Evolutionary conservation across 495 filamentous ascomycete genomes (phyloP).

Genomic region (Penicillium desertorum): DNA sequence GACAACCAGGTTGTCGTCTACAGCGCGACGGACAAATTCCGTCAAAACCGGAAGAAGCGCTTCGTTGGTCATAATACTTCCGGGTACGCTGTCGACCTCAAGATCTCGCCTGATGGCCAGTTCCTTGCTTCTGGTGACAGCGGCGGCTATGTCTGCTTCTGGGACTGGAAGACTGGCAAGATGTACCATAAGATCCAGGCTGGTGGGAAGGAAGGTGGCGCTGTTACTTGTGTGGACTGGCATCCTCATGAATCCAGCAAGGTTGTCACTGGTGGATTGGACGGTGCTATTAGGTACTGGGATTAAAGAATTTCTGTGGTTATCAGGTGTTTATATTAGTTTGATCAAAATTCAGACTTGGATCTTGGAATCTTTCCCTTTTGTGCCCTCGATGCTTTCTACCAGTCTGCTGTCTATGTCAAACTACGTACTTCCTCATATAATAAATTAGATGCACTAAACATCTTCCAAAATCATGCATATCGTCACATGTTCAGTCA

Average conservation of each 20-base stretch:
- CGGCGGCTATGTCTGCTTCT: conserved; percentile 88
- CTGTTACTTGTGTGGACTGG: conserved; percentile 83
- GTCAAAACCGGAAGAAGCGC: conserved; percentile 94
- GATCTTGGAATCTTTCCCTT: background rate
- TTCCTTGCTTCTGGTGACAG: conserved; percentile 82
- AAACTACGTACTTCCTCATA: background rate
- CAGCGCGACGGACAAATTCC: conserved; percentile 88
- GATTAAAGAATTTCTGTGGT: conserved; percentile 57
- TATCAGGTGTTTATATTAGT: background rate
- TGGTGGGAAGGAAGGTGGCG: conserved; percentile 57
- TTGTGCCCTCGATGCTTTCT: background rate
- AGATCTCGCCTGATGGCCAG: conserved; percentile 85
- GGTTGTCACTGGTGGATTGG: conserved; percentile 84
- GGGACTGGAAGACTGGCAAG: conserved; percentile 99
- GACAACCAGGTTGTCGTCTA: conserved; percentile 98
- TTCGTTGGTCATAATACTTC: conserved; percentile 95
- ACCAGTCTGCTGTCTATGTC: background rate
- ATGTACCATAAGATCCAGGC: conserved; percentile 95
- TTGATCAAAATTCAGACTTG: conserved; percentile 6
- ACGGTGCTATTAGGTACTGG: conserved; percentile 91
- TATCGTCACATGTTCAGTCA: background rate
- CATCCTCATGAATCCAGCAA: conserved; percentile 94
- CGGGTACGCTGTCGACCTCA: conserved; percentile 88
- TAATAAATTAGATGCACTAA: background rate
- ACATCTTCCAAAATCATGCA: background rate